Conservation (phyloP, 345 rosid species). For the Populus simonii region DNA sequence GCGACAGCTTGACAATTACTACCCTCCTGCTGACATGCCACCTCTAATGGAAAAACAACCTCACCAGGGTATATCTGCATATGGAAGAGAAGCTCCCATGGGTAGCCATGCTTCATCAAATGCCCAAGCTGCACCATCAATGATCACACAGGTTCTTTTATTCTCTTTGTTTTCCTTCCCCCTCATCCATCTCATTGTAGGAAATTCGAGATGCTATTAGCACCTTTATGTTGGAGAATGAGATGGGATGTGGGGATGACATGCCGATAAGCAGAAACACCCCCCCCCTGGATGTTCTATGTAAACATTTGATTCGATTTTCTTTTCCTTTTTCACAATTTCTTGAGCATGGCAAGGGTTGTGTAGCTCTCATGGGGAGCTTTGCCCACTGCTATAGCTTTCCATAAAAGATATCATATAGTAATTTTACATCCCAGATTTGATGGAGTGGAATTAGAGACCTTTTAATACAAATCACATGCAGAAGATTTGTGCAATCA, state of each 20-base stretch:
- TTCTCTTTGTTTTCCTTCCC: neutral
- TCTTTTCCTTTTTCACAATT: neutral
- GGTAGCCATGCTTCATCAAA: constrained; percentile 63
- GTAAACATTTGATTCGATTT: too few relatives aligned
- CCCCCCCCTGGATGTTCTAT: too few relatives aligned
- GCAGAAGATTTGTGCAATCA: neutral
- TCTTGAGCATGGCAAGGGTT: neutral
- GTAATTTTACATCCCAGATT: neutral
- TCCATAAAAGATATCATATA: neutral
- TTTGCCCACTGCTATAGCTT: neutral
- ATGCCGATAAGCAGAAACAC: too few relatives aligned
- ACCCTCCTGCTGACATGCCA: constrained; percentile 67
- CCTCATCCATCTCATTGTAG: neutral
- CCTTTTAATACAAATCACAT: neutral
- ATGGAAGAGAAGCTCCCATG: constrained; percentile 89
- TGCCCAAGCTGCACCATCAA: constrained; percentile 71
- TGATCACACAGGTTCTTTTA: constrained; percentile 76
- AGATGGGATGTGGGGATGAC: neutral
- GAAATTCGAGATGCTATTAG: neutral
- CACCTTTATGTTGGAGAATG: neutral
- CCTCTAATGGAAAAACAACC: constrained; percentile 89
- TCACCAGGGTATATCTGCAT: constrained; percentile 93
- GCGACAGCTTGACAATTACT: constrained; percentile 74
- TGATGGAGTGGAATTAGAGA: neutral
- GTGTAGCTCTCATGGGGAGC: neutral